Conservation (phyloP, 345 rosid species). For the Abelmoschus esculentus region DNA sequence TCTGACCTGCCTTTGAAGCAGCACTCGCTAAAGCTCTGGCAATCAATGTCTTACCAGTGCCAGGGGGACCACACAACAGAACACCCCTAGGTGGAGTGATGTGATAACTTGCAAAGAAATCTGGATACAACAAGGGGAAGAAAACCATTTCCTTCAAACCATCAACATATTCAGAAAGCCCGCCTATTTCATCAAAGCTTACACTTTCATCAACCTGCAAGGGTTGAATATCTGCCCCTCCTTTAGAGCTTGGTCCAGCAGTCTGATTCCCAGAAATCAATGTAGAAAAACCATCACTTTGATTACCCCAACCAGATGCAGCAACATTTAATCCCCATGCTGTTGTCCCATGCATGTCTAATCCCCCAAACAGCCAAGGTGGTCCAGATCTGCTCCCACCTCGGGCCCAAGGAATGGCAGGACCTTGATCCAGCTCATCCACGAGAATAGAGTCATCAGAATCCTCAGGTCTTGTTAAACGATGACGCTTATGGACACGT, state of each 20-base stretch:
- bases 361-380: constrained; percentile 96
- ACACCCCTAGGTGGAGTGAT: constrained; percentile 98
- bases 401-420: constrained; percentile 87
- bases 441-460: constrained; percentile 99
- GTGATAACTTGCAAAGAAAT: constrained; percentile 90
- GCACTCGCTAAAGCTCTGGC: constrained; percentile 99
- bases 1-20: constrained; percentile 99
- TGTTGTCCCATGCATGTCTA: constrained; percentile 76
- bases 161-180: constrained; percentile 85
- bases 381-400: constrained; percentile 91
- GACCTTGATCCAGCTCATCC: constrained; percentile 98
- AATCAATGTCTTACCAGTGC: constrained; percentile 96
- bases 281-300: constrained; percentile 65
- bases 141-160: constrained; percentile 99
- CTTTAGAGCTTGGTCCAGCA: constrained; percentile 99
- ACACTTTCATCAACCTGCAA: constrained; percentile 89
- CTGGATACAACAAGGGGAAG: constrained; percentile 92
- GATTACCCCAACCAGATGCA: constrained; percentile 99
- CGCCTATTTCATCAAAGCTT: constrained; percentile 93
- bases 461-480: constrained; percentile 70
- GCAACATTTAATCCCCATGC: constrained; percentile 84
- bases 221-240: constrained; percentile 99
- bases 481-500: constrained; percentile 88
- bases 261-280: constrained; percentile 87
- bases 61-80: constrained; percentile 97